Evolutionary conservation across 1,284 basidiomycete species (phyloP).

Genomic region (Mrakiaceae sp.): DNA sequence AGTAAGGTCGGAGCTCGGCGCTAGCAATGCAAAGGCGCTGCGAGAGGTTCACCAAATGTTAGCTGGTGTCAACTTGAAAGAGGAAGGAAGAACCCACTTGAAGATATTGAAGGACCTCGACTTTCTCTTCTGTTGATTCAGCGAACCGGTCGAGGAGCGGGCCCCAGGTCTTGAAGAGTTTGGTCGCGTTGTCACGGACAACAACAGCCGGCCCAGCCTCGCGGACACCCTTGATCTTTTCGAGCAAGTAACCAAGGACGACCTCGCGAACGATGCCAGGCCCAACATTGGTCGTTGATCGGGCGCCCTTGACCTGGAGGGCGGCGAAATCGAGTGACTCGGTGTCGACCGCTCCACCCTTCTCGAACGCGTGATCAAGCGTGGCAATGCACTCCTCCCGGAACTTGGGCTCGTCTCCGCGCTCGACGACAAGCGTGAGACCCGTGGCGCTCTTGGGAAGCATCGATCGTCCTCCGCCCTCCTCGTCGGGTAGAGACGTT

Average conservation of each 20-base stretch:
- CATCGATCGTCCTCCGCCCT: slow-evolving; percentile 5
- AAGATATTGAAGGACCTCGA: slow-evolving; percentile 12
- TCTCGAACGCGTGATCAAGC: slow-evolving; percentile 32
- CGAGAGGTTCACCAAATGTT: too few species aligned
- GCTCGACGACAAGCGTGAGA: slow-evolving; percentile 19
- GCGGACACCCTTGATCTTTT: slow-evolving; percentile 21
- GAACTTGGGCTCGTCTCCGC: slow-evolving; percentile 15
- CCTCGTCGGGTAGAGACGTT: slow-evolving; percentile 20
- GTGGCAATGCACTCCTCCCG: slow-evolving; percentile 22
- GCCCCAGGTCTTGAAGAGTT: slow-evolving; percentile 15
- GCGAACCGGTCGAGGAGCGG: slow-evolving; percentile 12
- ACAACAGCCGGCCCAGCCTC: slow-evolving; percentile 23
- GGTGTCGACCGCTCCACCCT: slow-evolving; percentile 32
- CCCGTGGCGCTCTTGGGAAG: slow-evolving; percentile 18
- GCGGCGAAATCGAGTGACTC: slow-evolving; percentile 30
- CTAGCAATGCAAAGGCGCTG: slow-evolving; percentile 3
- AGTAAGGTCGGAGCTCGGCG: neutral
- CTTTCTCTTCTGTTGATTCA: slow-evolving; percentile 9
- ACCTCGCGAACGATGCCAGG: slow-evolving; percentile 30
- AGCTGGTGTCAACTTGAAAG: neutral
- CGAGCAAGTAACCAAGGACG: slow-evolving; percentile 31
- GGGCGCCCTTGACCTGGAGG: slow-evolving; percentile 15
- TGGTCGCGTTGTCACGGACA: slow-evolving; percentile 18
- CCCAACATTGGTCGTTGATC: slow-evolving; percentile 18
- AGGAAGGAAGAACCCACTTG: slow-evolving; percentile 2